Evolutionary conservation across 345 rosid genomes (phyloP).

Genomic region (Hibiscus syriacus): DNA sequence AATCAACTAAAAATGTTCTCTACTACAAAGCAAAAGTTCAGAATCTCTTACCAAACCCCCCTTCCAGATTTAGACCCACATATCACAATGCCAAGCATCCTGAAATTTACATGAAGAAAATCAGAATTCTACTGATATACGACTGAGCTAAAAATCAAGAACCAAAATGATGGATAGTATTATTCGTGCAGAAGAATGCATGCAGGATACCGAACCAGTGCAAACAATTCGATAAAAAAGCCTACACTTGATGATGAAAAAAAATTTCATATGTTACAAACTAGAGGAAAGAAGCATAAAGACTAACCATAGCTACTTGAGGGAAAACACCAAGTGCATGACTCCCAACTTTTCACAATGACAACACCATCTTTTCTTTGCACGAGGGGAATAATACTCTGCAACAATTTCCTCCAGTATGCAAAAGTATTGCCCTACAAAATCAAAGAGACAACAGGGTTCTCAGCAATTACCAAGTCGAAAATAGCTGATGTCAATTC

Average conservation of each 20-base stretch:
- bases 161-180: not conserved
- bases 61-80: conserved; percentile 92
- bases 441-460: conserved; percentile 18
- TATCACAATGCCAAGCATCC: conserved; percentile 99
- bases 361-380: conserved; percentile 97
- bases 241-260: not conserved
- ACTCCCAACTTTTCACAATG: conserved; percentile 85
- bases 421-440: conserved; percentile 77
- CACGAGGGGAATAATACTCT: conserved; percentile 93
- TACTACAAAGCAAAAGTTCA: not conserved
- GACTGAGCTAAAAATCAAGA: not conserved
- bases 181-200: not conserved
- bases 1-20: not conserved
- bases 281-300: conserved; percentile 3
- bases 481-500: not conserved
- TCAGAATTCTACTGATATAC: not conserved
- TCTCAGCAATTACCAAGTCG: conserved; percentile 5
- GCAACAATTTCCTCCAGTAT: conserved; percentile 95
- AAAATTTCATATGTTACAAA: not conserved
- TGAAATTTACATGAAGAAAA: conserved; percentile 20
- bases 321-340: conserved; percentile 95
- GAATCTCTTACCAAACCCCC: conserved; percentile 80
- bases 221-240: not conserved
- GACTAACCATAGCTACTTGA: conserved; percentile 88
- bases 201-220: not conserved